Evolutionary conservation across 345 rosid genomes (phyloP).

Genomic region (Stellera chamaejasme): DNA sequence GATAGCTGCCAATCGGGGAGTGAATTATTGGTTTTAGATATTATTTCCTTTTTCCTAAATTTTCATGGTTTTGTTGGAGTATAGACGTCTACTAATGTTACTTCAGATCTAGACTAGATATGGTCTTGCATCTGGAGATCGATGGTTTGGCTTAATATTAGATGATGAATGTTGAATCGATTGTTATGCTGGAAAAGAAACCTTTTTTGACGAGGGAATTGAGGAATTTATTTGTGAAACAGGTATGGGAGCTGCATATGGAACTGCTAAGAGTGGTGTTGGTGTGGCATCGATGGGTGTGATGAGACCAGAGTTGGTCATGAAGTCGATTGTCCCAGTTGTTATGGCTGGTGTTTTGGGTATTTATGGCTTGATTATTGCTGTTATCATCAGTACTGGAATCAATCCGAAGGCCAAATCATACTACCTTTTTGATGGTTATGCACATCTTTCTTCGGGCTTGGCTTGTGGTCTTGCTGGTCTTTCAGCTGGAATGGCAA

Average conservation of each 20-base stretch:
- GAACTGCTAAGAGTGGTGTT: conserved; percentile 60
- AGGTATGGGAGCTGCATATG: conserved; percentile 72
- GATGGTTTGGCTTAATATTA: too few relatives aligned
- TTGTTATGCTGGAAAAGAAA: too few relatives aligned
- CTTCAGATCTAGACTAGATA: too few relatives aligned
- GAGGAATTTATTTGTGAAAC: background rate
- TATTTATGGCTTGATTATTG: conserved; percentile 56
- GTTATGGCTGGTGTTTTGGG: conserved; percentile 70
- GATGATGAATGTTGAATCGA: too few relatives aligned
- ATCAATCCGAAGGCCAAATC: conserved; percentile 57
- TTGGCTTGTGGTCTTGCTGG: conserved; percentile 65
- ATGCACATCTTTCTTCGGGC: conserved; percentile 60
- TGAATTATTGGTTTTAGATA: too few relatives aligned
- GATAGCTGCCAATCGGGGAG: too few relatives aligned
- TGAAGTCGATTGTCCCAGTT: conserved; percentile 59
- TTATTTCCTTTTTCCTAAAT: too few relatives aligned
- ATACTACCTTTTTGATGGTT: conserved; percentile 52
- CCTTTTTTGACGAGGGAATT: too few relatives aligned
- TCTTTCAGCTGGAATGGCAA: conserved; percentile 65
- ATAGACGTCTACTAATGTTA: too few relatives aligned
- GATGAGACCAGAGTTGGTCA: conserved; percentile 60
- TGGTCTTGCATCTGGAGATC: too few relatives aligned
- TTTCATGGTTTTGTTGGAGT: too few relatives aligned
- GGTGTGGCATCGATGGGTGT: conserved; percentile 64
- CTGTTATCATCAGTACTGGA: conserved; percentile 55